Percentiles rank a stretch among this genome's conserved stretches.
Evolutionary conservation across 2,329 filamentous ascomycete species (phyloP).

Genomic region (Achaetomium macrosporum): DNA sequence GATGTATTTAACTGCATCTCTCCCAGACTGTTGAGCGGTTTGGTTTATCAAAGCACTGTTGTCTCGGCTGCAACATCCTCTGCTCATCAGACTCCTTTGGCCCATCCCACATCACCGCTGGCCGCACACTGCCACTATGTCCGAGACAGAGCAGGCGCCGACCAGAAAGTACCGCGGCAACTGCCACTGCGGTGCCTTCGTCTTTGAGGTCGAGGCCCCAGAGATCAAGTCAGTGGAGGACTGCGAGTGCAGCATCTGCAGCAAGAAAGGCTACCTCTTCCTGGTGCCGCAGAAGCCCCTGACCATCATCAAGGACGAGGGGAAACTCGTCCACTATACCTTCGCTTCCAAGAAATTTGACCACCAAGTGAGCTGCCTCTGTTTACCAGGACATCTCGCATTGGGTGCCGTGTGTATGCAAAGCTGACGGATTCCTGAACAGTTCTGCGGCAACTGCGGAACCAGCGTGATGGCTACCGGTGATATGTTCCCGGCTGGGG

Average conservation of each 20-base stretch:
- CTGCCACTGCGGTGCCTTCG: slow-evolving; percentile 51
- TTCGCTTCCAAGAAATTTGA: slow-evolving; percentile 34
- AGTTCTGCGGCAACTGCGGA: slow-evolving; percentile 51
- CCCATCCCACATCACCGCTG: background rate
- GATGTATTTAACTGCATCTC: no score
- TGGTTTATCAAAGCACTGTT: no score
- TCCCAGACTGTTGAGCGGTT: no score
- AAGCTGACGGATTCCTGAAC: background rate
- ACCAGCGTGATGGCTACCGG: slow-evolving; percentile 35
- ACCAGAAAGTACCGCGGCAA: slow-evolving; percentile 43
- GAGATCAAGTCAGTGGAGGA: slow-evolving; percentile 51
- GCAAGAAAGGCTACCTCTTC: slow-evolving; percentile 42
- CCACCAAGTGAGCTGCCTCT: slow-evolving; percentile 36
- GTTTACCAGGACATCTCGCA: background rate
- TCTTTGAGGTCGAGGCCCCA: slow-evolving; percentile 47
- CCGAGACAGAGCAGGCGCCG: slow-evolving; percentile 1
- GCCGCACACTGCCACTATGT: slow-evolving; percentile 2
- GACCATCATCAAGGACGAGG: slow-evolving; percentile 43
- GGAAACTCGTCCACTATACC: slow-evolving; percentile 38
- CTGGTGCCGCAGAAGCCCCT: slow-evolving; percentile 29
- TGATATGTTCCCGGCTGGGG: slow-evolving; percentile 3
- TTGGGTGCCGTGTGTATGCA: background rate
- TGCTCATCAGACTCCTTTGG: no score
- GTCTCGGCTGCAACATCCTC: no score
- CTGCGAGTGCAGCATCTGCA: slow-evolving; percentile 65